These are phyloP conservation scores for Limonium bicolor DNA, from an alignment of 148 eudicot species.

Conservation along the genomic window DNA sequence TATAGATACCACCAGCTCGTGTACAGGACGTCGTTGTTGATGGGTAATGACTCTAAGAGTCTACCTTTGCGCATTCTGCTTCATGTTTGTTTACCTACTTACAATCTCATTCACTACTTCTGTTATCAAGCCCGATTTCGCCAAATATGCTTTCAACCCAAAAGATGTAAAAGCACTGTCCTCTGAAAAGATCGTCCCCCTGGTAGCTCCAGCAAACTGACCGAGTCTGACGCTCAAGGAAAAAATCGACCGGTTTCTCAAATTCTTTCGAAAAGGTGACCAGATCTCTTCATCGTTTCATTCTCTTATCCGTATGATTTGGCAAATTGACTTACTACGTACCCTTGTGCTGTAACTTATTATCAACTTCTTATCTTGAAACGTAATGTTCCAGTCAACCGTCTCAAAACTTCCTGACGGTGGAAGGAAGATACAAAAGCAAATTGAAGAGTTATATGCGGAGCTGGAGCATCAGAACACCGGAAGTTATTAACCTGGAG, in stretches of 20 bases:
- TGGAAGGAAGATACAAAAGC: conserved; percentile 59
- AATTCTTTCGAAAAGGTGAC: conserved; percentile 54
- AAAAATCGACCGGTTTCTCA: conserved; percentile 47
- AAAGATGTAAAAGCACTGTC: conserved; percentile 35
- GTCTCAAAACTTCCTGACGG: conserved; percentile 56
- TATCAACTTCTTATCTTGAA: neutral
- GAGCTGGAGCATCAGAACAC: conserved; percentile 37
- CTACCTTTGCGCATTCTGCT: neutral
- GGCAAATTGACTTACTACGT: too few relatives aligned
- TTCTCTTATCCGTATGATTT: too few relatives aligned
- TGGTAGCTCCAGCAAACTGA: conserved; percentile 12
- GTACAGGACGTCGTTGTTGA: conserved; percentile 29
- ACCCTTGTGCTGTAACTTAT: too few relatives aligned
- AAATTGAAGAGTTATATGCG: conserved; percentile 33
- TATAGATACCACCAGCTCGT: conserved; percentile 21
- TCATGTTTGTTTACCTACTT: neutral
- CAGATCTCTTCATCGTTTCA: too few relatives aligned
- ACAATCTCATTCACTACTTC: neutral
- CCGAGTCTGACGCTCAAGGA: conserved; percentile 59
- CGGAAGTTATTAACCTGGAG: conserved; percentile 44
- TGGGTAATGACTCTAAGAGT: conserved; percentile 25
- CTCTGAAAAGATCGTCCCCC: conserved; percentile 18
- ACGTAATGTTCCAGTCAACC: conserved; percentile 27
- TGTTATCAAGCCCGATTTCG: conserved; percentile 47
- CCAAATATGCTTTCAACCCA: conserved; percentile 75